These are phyloP conservation scores for Globisporangium heterothallicum DNA, from an alignment of 352 stramenopile genomes.

Conservation along the genomic window DNA sequence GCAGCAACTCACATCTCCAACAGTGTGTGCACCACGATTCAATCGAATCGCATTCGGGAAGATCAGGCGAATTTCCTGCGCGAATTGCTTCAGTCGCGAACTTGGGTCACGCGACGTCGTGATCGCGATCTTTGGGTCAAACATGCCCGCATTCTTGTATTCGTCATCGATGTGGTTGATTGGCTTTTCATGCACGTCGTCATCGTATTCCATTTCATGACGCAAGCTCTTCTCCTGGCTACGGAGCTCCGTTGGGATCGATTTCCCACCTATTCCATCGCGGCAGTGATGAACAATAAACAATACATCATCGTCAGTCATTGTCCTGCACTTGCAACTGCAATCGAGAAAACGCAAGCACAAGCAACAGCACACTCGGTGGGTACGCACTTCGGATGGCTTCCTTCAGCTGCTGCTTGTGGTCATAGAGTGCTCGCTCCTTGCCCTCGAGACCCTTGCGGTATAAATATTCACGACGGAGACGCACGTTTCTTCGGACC, in stretches of 20 bases:
- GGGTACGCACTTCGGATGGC: constrained; percentile 66
- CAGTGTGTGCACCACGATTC: constrained; percentile 95
- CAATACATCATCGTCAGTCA: neutral
- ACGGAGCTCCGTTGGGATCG: constrained; percentile 97
- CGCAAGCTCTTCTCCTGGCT: constrained; percentile 90
- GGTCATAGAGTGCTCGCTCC: constrained; percentile 94
- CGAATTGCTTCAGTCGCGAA: constrained; percentile 98
- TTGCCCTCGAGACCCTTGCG: constrained; percentile 96
- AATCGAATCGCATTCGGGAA: constrained; percentile 98
- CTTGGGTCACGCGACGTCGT: constrained; percentile 97
- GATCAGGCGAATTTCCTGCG: constrained; percentile 98
- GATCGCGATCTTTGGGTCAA: constrained; percentile 97
- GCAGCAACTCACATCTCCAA: constrained; percentile 63
- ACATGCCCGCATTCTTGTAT: constrained; percentile 97
- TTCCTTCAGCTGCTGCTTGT: constrained; percentile 96
- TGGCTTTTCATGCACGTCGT: constrained; percentile 84
- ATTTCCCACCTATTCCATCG: constrained; percentile 76
- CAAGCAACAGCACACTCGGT: neutral
- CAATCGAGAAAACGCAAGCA: constrained; percentile 1
- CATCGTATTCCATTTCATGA: constrained; percentile 90
- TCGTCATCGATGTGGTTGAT: constrained; percentile 97
- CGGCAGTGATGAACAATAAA: neutral
- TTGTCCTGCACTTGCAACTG: too few relatives aligned
- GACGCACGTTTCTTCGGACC: constrained; percentile 92
- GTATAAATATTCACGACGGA: constrained; percentile 99